Percentiles rank a stretch among this genome's conserved stretches.
Conservation (phyloP, 768 basidiomycete genomes). For the Crepidotus variabilis region DNA sequence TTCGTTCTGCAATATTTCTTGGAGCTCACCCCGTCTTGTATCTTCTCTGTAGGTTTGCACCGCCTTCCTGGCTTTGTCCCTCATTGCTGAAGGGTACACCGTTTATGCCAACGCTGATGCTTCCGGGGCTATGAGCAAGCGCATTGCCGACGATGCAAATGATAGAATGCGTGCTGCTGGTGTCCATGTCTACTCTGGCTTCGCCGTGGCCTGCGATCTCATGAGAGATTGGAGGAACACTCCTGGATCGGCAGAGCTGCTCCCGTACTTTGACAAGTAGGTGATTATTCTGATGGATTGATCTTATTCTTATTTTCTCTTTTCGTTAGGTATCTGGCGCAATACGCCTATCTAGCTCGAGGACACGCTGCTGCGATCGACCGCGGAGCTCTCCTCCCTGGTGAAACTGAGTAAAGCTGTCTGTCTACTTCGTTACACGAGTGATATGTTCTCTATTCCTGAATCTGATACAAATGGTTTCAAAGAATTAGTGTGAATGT, state of each 20-base stretch:
- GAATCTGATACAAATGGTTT: background rate
- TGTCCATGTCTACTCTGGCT: constrained; percentile 41
- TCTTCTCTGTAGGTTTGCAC: constrained; percentile 37
- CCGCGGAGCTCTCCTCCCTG: constrained; percentile 17
- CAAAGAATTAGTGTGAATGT: background rate
- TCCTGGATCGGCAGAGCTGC: constrained; percentile 37
- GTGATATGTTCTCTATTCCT: background rate
- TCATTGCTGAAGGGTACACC: constrained; percentile 40
- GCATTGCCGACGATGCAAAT: constrained; percentile 41
- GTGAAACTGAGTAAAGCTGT: constrained; percentile 18
- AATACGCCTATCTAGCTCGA: constrained; percentile 24
- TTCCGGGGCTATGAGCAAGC: constrained; percentile 36
- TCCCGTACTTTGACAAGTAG: constrained; percentile 43
- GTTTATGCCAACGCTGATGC: constrained; percentile 47
- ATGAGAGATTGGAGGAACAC: constrained; percentile 51
- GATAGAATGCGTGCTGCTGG: constrained; percentile 45
- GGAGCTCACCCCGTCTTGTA: background rate
- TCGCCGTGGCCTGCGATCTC: constrained; percentile 40
- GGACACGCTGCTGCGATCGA: constrained; percentile 23
- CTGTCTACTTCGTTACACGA: background rate
- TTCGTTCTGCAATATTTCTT: constrained; percentile 8
- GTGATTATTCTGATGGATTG: constrained; percentile 12
- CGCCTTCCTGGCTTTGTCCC: constrained; percentile 43
- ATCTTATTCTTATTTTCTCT: background rate
- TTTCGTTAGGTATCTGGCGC: constrained; percentile 17